A percentile compares a stretch with the other conserved stretches of the same genome.
Conservation (phyloP, 208 protist genomes). For the Trichomonas gallinae region DNA sequence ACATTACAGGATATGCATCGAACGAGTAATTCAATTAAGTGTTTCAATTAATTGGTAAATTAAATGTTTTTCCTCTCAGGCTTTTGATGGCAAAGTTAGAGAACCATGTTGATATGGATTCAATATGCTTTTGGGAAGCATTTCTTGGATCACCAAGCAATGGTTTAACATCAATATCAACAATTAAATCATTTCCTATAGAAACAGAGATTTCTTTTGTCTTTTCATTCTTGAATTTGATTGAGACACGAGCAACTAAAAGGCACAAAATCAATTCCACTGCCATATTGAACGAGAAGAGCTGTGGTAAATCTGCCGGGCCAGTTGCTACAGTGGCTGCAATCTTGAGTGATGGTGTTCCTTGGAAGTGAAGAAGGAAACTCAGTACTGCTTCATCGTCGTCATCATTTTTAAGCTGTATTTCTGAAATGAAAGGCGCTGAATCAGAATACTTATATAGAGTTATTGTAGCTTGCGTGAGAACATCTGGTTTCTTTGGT, state of each 20-base stretch:
- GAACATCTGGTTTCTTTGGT: neutral
- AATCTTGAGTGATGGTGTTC: neutral
- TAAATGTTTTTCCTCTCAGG: neutral
- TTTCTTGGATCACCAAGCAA: neutral
- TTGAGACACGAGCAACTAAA: neutral
- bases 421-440: neutral
- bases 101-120: neutral
- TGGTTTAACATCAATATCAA: neutral
- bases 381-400: neutral
- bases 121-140: neutral
- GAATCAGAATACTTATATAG: neutral
- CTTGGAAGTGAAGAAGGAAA: neutral
- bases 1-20: too few species aligned
- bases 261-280: neutral
- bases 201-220: neutral
- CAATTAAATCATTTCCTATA: conserved; percentile 5
- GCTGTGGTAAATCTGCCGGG: neutral
- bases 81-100: neutral
- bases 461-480: neutral
- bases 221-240: neutral
- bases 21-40: neutral
- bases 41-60: neutral
- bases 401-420: neutral
- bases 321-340: neutral
- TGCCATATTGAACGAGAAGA: neutral